Evolutionary conservation across 495 filamentous ascomycete genomes (phyloP).

Genomic region (Xylaria cubensis): DNA sequence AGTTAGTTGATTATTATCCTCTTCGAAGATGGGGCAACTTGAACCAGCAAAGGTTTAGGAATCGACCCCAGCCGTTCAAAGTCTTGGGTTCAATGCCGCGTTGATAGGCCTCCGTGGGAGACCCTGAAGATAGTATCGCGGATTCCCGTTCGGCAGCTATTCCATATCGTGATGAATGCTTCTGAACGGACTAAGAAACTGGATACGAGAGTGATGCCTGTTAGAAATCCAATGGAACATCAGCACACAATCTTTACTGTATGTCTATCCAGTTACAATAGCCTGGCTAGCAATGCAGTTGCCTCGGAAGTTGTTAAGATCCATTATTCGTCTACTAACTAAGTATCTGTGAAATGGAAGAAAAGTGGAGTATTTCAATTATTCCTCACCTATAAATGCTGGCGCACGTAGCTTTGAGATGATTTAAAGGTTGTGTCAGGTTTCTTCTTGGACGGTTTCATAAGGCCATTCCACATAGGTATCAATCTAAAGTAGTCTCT

Average conservation of each 20-base stretch:
- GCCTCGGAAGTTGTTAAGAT: too few relatives aligned
- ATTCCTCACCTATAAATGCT: background rate
- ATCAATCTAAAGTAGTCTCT: conserved; percentile 16
- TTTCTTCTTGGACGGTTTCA: background rate
- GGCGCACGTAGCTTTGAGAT: background rate
- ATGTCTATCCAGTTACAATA: too few relatives aligned
- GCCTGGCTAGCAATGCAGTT: too few relatives aligned
- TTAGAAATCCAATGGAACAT: background rate
- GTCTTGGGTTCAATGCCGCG: background rate
- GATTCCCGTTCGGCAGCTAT: background rate
- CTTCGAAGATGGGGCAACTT: background rate
- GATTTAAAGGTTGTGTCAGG: background rate
- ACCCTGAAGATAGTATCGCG: background rate
- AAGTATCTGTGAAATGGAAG: background rate
- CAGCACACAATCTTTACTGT: too few relatives aligned
- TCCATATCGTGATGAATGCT: background rate
- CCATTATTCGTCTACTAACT: too few relatives aligned
- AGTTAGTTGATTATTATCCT: background rate
- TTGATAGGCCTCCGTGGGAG: background rate
- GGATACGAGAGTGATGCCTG: background rate
- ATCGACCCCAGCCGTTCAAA: background rate
- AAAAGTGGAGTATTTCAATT: conserved; percentile 5
- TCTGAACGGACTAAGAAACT: background rate
- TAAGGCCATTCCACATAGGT: background rate
- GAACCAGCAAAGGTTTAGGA: background rate